Percentiles rank a stretch among this genome's conserved stretches.
Evolutionary conservation across 2,329 filamentous ascomycete species (phyloP).

Genomic region (Penicillium olsonii): DNA sequence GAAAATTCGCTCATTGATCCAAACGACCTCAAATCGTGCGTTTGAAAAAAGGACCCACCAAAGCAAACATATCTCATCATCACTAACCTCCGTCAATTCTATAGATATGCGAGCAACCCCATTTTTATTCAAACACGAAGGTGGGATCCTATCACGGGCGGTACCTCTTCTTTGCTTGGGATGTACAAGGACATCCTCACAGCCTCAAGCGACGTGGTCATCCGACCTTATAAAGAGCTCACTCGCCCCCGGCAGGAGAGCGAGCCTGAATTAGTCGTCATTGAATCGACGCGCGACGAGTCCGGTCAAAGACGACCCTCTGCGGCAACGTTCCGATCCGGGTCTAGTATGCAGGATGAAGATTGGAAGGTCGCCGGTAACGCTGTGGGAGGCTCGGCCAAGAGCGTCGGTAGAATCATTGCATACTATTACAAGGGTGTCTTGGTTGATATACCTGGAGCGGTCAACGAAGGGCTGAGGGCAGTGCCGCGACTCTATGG

Average conservation of each 20-base stretch:
- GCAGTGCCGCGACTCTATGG: conserved; percentile 40
- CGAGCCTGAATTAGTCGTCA: conserved; percentile 5
- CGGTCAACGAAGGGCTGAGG: conserved; percentile 38
- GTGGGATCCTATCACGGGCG: conserved; percentile 33
- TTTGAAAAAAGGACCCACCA: neutral
- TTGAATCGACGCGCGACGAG: conserved; percentile 2
- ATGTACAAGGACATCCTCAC: conserved; percentile 25
- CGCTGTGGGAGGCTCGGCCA: conserved; percentile 20
- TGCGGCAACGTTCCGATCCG: neutral
- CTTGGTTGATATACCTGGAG: conserved; percentile 40
- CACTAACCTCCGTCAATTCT: neutral
- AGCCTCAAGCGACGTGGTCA: conserved; percentile 21
- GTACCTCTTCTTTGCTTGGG: conserved; percentile 23
- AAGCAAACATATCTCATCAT: neutral
- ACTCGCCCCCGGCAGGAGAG: conserved; percentile 7
- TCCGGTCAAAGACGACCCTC: neutral
- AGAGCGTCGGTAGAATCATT: conserved; percentile 29
- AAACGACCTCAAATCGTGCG: conserved; percentile 19
- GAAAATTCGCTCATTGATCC: conserved; percentile 19
- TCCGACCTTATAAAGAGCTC: conserved; percentile 26
- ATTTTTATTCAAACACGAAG: conserved; percentile 34
- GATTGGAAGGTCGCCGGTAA: conserved; percentile 1
- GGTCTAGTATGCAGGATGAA: neutral
- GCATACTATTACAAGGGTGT: conserved; percentile 34
- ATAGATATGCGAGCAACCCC: conserved; percentile 25